A percentile compares a stretch with the other conserved stretches of the same genome.
Evolutionary conservation across 768 basidiomycete genomes (phyloP).

Genomic region (Suillus discolor): DNA sequence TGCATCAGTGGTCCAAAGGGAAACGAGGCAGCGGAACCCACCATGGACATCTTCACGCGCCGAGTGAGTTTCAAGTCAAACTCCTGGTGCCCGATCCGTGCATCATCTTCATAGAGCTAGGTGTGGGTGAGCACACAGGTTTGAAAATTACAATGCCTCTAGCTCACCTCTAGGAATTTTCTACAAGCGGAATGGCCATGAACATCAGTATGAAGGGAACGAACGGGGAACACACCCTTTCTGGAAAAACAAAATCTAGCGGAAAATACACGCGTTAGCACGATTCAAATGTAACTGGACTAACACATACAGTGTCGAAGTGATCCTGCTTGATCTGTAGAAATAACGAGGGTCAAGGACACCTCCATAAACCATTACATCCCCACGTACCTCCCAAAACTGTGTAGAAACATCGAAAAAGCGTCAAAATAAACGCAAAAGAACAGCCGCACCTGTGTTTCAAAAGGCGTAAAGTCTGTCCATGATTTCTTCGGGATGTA

Average conservation of each 20-base stretch:
- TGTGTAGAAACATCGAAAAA: slow-evolving; percentile 29
- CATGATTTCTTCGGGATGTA: slow-evolving; percentile 77
- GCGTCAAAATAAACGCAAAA: background rate
- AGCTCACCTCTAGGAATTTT: slow-evolving; percentile 75
- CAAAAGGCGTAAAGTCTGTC: slow-evolving; percentile 90
- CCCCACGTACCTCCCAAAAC: slow-evolving; percentile 70
- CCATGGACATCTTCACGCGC: slow-evolving; percentile 99
- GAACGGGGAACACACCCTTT: slow-evolving; percentile 67
- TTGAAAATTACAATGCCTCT: background rate
- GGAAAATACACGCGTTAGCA: slow-evolving; percentile 2
- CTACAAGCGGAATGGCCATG: slow-evolving; percentile 39
- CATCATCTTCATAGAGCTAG: slow-evolving; percentile 93
- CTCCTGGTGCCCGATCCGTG: slow-evolving; percentile 87
- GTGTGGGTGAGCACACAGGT: slow-evolving; percentile 1
- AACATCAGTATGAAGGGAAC: background rate
- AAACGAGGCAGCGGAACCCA: slow-evolving; percentile 30
- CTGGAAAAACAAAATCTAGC: slow-evolving; percentile 91
- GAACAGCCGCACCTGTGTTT: slow-evolving; percentile 66
- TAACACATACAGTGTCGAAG: slow-evolving; percentile 76
- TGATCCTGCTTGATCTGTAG: slow-evolving; percentile 94
- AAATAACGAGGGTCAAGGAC: slow-evolving; percentile 23
- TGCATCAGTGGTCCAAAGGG: background rate
- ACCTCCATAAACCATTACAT: background rate
- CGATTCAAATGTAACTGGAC: background rate
- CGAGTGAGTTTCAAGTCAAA: slow-evolving; percentile 93